Evolutionary conservation across 179 eudicot species (phyloP).

Genomic region (Sideroxylon spinosum): DNA sequence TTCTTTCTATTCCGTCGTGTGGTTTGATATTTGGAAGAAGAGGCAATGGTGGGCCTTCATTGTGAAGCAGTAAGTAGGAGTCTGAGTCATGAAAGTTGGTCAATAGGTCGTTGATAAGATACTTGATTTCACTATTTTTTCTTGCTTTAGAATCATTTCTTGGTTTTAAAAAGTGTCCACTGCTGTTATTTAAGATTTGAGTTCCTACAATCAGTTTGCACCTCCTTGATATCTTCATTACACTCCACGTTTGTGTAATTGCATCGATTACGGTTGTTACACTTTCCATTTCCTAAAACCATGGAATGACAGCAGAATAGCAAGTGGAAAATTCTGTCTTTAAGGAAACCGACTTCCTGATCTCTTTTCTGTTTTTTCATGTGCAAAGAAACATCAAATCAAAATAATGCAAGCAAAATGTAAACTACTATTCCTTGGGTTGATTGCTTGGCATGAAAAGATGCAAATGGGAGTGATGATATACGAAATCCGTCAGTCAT

Average conservation of each 20-base stretch:
- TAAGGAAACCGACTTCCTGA: background rate
- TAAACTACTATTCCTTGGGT: background rate
- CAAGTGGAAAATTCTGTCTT: background rate
- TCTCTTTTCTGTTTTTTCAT: background rate
- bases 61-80: slow-evolving; percentile 2
- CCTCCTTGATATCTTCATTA: too few relatives aligned
- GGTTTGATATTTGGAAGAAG: background rate
- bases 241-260: too few relatives aligned
- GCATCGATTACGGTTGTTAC: too few relatives aligned
- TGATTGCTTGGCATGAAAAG: background rate
- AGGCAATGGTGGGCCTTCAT: background rate
- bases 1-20: background rate
- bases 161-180: too few relatives aligned
- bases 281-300: too few relatives aligned
- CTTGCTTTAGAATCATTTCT: background rate
- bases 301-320: background rate
- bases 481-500: slow-evolving; percentile 1
- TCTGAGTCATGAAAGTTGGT: slow-evolving; percentile 14
- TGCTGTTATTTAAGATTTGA: too few relatives aligned
- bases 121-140: background rate
- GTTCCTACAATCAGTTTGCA: too few relatives aligned
- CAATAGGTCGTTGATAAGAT: background rate
- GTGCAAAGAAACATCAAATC: background rate
- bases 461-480: background rate
- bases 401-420: slow-evolving; percentile 1